Evolutionary conservation across 2,329 filamentous ascomycete genomes (phyloP), one percentile per base, ranked within the genome.

Genomic region (Penicillium sp.): DNA sequence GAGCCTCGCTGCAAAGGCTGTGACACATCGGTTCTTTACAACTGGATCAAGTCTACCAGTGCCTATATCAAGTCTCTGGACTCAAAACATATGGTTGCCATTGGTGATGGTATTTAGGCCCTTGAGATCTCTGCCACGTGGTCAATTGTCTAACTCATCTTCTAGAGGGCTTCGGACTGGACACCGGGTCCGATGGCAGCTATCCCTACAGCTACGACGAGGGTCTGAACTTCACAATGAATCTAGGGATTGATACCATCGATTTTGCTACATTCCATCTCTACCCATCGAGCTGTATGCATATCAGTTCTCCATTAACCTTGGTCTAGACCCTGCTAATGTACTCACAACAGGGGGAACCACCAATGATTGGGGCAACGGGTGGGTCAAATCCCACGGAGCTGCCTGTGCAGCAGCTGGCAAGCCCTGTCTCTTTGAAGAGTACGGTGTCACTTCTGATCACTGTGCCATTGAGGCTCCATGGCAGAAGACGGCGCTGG

Each of bases 21-120:
- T 67, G 74, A 76, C 40, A 81, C 82, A 1, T 78, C 79, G 8
- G 79, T 86, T 23, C 77, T 89, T 58, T 81, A 79, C 36, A 76
- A 82, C 45, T 89, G 86, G 87, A 84, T 84, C 19, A 74, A 77
- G 40, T 72, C 72, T 5, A 84, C 81, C 2, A 85, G 82, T 27
- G 72, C 77, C 9, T 89, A 87, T 67, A 83, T 89, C 72, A 89
- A 88, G 72, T 80, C 76, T 13, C 75, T 88, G 13, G 86, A 88
- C 65, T 62, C 78, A 1, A 69, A 79, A 46, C 86, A 87, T 68
- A 81, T 88, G 78, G 84, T 88, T 40, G 81, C 82, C 0, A 78
- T 86, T 21, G 85, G 86, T 16, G 85, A 88, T 61, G 70, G 70
- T 72, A 44, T 25, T 59, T 55, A 4, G 2, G 10, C 15, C 7